phyloP scores from a whole-genome alignment of 225 moss, liverwort and hornwort genomes.

The Marchantia polymorpha region DNA sequence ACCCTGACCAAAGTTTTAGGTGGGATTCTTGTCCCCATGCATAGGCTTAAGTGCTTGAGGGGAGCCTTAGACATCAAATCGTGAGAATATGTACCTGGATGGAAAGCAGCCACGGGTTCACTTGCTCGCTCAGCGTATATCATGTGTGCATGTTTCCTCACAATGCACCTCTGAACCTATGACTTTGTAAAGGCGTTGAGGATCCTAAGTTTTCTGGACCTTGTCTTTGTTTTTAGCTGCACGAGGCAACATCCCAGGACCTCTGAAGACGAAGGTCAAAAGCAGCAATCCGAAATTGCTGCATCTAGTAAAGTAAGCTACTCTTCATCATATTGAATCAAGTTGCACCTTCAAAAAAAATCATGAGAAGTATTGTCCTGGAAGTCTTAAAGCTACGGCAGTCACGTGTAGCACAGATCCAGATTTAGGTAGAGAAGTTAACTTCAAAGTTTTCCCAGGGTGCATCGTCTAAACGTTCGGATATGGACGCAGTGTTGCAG shows the following conservation, averaged over 20 bases:
- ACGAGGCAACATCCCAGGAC: constrained; percentile 19
- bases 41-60: background rate
- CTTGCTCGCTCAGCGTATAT: background rate
- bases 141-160: background rate
- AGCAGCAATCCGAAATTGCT: constrained; percentile 16
- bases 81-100: background rate
- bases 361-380: background rate
- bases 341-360: background rate
- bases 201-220: background rate
- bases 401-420: background rate
- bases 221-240: constrained; percentile 10
- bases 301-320: constrained; percentile 25
- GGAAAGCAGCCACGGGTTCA: background rate
- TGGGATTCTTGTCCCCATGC: background rate
- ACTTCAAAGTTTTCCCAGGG: background rate
- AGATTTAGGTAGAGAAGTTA: no score
- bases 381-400: background rate
- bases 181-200: background rate
- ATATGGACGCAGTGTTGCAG: constrained; percentile 53
- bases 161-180: background rate
- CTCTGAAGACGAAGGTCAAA: constrained; percentile 26
- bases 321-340: background rate
- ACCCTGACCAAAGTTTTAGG: constrained; percentile 3
- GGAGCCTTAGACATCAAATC: background rate
- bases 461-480: background rate